A percentile compares a stretch with the other conserved stretches of the same genome.
Conservation (phyloP, 1,284 basidiomycete genomes). For the Amylostereum areolatum region DNA sequence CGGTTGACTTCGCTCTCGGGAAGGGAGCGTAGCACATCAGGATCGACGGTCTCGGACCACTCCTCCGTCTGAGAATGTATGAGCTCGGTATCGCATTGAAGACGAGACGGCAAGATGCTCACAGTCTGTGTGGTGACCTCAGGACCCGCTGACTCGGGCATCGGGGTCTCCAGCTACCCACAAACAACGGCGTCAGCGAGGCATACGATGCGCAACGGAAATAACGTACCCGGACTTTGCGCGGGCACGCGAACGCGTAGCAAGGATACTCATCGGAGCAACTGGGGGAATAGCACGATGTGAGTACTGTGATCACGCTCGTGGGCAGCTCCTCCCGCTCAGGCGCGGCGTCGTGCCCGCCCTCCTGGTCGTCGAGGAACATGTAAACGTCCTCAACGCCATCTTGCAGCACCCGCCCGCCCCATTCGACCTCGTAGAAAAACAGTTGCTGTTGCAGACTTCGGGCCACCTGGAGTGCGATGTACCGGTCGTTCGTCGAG, state of each 20-base stretch:
- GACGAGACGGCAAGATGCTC: background rate
- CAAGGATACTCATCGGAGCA: slow-evolving; percentile 70
- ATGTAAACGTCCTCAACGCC: slow-evolving; percentile 94
- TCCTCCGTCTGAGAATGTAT: slow-evolving; percentile 33
- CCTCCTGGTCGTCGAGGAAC: slow-evolving; percentile 87
- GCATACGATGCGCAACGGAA: background rate
- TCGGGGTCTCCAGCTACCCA: background rate
- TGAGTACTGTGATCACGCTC: slow-evolving; percentile 73
- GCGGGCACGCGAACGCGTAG: slow-evolving; percentile 71
- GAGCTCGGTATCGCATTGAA: too few relatives aligned
- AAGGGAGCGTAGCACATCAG: slow-evolving; percentile 60
- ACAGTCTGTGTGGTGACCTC: background rate
- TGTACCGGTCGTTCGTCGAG: slow-evolving; percentile 66
- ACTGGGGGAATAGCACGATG: slow-evolving; percentile 80
- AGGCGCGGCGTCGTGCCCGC: slow-evolving; percentile 46
- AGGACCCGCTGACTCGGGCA: background rate
- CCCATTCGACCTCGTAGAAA: slow-evolving; percentile 98
- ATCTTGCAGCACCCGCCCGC: slow-evolving; percentile 77
- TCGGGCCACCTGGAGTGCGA: slow-evolving; percentile 82
- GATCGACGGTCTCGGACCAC: slow-evolving; percentile 73
- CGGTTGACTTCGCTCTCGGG: slow-evolving; percentile 77
- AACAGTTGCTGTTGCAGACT: slow-evolving; percentile 89
- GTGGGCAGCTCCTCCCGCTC: slow-evolving; percentile 81
- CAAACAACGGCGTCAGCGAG: background rate
- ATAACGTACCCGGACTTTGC: slow-evolving; percentile 39